phyloP scores from a whole-genome alignment of 805 yeast species.

The Ogataea methanolica region DNA sequence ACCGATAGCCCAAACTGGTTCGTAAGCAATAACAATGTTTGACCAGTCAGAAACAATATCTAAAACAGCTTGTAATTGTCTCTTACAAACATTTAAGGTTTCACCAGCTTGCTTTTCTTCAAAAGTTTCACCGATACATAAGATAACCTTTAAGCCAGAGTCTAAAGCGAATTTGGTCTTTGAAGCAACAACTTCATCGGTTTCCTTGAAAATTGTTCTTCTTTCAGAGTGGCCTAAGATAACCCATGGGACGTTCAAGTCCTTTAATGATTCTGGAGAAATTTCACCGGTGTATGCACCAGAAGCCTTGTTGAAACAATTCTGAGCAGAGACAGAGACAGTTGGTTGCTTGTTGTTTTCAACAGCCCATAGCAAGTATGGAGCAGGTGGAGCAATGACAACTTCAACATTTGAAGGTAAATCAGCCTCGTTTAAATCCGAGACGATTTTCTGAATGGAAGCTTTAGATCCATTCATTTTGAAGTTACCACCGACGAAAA shows the following conservation, averaged over 20 bases:
- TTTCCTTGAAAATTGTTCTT: constrained; percentile 87
- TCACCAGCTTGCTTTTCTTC: constrained; percentile 89
- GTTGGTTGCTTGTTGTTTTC: constrained; percentile 62
- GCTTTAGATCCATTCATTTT: constrained; percentile 94
- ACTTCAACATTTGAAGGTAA: constrained; percentile 82
- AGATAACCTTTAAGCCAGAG: constrained; percentile 82
- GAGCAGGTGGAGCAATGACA: constrained; percentile 94
- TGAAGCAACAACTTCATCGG: constrained; percentile 86
- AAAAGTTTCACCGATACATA: constrained; percentile 96
- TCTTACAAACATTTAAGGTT: constrained; percentile 81
- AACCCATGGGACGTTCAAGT: constrained; percentile 91
- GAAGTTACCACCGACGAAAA: constrained; percentile 99
- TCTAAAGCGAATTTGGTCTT: constrained; percentile 94
- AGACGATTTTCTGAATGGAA: constrained; percentile 80
- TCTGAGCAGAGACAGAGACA: constrained; percentile 86
- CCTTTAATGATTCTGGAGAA: constrained; percentile 83
- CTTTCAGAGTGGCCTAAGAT: constrained; percentile 98
- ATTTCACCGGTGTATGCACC: constrained; percentile 99
- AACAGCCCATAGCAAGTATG: constrained; percentile 78
- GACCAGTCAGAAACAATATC: constrained; percentile 82
- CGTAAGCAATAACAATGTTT: constrained; percentile 92
- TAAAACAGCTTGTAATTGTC: constrained; percentile 87
- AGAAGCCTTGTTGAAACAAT: constrained; percentile 77
- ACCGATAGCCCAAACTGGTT: constrained; percentile 99
- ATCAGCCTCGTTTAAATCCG: constrained; percentile 71